Percentiles rank a stretch among this genome's conserved stretches.
Evolutionary conservation across 352 stramenopile genomes (phyloP).

Genomic region (Aphanomyces cochlioides): DNA sequence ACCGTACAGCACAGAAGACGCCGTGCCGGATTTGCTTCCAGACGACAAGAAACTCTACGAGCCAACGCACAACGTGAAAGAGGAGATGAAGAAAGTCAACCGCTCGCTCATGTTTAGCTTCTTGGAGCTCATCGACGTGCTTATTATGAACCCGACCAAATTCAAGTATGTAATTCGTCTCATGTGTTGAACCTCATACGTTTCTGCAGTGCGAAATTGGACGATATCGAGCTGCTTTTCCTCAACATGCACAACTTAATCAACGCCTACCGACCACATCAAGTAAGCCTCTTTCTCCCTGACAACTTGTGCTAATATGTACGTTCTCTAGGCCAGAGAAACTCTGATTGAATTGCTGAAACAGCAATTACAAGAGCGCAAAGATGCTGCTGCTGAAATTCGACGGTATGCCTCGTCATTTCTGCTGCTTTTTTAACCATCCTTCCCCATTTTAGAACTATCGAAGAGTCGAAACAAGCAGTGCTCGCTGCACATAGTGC

Average conservation of each 20-base stretch:
- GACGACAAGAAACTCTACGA: slow-evolving; percentile 61
- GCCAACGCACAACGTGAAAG: slow-evolving; percentile 56
- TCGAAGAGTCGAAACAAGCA: neutral
- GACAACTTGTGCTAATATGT: neutral
- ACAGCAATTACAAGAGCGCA: slow-evolving; percentile 68
- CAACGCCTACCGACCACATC: slow-evolving; percentile 81
- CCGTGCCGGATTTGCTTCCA: slow-evolving; percentile 66
- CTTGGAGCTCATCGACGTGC: slow-evolving; percentile 74
- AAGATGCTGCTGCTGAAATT: slow-evolving; percentile 67
- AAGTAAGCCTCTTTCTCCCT: slow-evolving; percentile 35
- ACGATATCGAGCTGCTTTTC: slow-evolving; percentile 82
- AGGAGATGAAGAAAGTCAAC: slow-evolving; percentile 82
- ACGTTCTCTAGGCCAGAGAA: slow-evolving; percentile 45
- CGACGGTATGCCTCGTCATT: slow-evolving; percentile 39
- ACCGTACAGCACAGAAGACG: slow-evolving; percentile 78
- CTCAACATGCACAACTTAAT: slow-evolving; percentile 90
- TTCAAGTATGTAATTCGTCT: slow-evolving; percentile 64
- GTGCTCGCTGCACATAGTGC: slow-evolving; percentile 15
- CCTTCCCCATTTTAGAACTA: neutral
- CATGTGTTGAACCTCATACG: neutral
- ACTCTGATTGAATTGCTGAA: slow-evolving; percentile 82
- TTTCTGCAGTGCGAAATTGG: slow-evolving; percentile 62
- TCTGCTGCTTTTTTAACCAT: neutral
- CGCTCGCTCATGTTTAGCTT: slow-evolving; percentile 81
- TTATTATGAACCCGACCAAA: slow-evolving; percentile 69